Conservation (phyloP, 2,329 filamentous ascomycete species). For the Hortaea sp. region DNA sequence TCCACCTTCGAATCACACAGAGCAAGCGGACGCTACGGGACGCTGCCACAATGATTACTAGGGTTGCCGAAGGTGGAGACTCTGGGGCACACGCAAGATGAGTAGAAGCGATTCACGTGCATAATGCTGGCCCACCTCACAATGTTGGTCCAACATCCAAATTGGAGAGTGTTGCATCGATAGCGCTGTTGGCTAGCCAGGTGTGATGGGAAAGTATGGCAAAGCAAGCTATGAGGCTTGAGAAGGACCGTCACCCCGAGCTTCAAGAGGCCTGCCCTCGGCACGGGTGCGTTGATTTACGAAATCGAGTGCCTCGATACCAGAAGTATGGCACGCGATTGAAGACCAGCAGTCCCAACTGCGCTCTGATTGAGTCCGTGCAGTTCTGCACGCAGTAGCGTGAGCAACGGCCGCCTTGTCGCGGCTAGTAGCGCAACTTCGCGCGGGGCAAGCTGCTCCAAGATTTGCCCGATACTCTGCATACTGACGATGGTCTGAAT, state of each 20-base stretch:
- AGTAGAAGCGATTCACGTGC: constrained; percentile 1
- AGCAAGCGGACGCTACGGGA: background rate
- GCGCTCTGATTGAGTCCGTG: constrained; percentile 2
- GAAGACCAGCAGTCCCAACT: constrained; percentile 2
- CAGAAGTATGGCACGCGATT: constrained; percentile 1
- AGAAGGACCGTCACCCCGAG: background rate
- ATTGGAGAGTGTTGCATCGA: background rate
- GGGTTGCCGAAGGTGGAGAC: background rate
- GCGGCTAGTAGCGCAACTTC: background rate
- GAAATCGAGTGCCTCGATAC: background rate
- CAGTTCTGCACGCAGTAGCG: constrained; percentile 4
- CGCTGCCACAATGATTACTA: background rate
- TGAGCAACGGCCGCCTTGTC: background rate
- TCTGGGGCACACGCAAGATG: background rate
- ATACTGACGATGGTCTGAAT: background rate
- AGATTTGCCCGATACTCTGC: too few species aligned
- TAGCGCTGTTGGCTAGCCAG: background rate
- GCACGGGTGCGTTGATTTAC: background rate
- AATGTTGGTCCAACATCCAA: background rate
- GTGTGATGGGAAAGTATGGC: background rate
- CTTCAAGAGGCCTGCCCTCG: background rate
- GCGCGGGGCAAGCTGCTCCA: too few species aligned
- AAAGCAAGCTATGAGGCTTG: constrained; percentile 3
- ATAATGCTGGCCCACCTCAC: background rate
- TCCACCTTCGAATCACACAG: background rate